phyloP scores from a whole-genome alignment of 768 basidiomycete genomes.

The Lactarius sp. region DNA sequence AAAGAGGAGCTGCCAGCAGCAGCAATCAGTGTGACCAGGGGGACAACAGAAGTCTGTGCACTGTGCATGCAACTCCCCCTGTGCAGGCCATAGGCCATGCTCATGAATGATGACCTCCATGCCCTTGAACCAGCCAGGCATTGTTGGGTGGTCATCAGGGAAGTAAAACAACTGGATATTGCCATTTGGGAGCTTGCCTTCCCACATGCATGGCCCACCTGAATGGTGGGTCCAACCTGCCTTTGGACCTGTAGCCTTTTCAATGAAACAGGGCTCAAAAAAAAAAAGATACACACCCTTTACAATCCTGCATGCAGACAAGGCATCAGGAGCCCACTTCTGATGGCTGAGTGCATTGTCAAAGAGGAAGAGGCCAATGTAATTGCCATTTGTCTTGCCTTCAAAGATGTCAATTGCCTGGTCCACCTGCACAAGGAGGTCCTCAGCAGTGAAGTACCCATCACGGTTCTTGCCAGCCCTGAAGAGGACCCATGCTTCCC shows the following conservation, averaged over 20 bases:
- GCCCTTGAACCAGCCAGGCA: not conserved
- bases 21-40: not conserved
- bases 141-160: not conserved
- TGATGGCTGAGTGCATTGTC: not conserved
- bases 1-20: not conserved
- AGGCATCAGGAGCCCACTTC: not conserved
- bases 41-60: not conserved
- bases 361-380: not conserved
- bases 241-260: too few relatives aligned
- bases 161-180: too few relatives aligned
- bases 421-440: not conserved
- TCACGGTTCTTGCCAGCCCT: slow-evolving; percentile 33
- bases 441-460: slow-evolving; percentile 31
- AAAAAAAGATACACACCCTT: not conserved
- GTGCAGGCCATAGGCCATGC: not conserved
- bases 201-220: too few relatives aligned
- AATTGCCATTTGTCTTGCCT: not conserved
- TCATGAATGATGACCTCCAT: not conserved
- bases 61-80: not conserved
- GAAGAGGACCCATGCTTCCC: slow-evolving; percentile 28
- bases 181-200: too few relatives aligned
- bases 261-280: too few relatives aligned
- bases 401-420: not conserved
- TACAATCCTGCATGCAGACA: not conserved
- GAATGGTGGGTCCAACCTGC: too few relatives aligned